Base-by-base conservation (phyloP, 768 basidiomycete genomes). In the Kwoniella botswanensis region DNA sequence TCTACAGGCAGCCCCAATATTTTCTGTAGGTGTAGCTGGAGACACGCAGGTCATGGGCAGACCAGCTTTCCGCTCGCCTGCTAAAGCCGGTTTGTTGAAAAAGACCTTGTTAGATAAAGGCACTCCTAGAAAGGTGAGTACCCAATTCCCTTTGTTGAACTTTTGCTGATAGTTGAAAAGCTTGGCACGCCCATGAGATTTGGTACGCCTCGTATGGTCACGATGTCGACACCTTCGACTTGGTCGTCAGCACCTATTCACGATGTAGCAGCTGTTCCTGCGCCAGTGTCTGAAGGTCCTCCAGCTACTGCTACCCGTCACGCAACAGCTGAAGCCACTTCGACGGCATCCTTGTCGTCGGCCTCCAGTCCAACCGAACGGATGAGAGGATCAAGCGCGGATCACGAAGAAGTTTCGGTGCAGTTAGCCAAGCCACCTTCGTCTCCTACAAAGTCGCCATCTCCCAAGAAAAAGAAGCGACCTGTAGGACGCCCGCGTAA, bases 341-440 rank as follows among this genome's bases (percentile, higher is more conserved):
- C 63, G 17, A 9, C 46, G 4, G 26, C 60, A 24, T 58, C 62
- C 15, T 2, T 57, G 17, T n/a, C 64, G 3, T 46, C 70, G 61
- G 72, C 71, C 21, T 74, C 74, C 0, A 74, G 73, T 35, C 22
- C 59, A 17, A 18, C 44, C 21, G 50, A 56, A 62, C 21, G 63
- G 15, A 6, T 55, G 0, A 55, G 76, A 67, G 76, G 74, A 17
- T 76, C 74, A 3, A 75, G 74, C 62, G 75, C 71, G 21, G 76
- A 78, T 62, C 62, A 73, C 41, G 75, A 76, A 43, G 74, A 78
- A 4, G 76, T 77, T 6, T 77, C 77, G 3, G 64, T 74, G 15
- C 53, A 35, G 18, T 50, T 77, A 15, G 46, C 68, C 7, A 52
- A 42, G 29, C 65, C 71, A 21, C 57, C 57, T 9, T 74, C 77